Conservation (phyloP, 2,329 filamentous ascomycete genomes). For the Diplocarpon rosae region DNA sequence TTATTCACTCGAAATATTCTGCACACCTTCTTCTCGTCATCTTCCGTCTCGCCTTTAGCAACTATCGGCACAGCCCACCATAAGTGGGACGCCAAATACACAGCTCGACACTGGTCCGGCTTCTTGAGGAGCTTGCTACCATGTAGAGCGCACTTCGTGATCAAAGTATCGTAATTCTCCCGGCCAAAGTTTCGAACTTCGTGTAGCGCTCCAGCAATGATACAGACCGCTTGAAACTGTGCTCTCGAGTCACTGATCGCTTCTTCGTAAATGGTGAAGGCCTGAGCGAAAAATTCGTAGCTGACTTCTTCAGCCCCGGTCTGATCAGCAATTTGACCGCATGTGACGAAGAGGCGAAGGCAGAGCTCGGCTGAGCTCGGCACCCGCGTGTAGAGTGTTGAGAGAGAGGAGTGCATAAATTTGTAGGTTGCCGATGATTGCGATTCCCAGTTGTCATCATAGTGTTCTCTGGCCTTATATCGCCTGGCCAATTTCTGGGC, state of each 20-base stretch:
- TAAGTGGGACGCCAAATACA: constrained; percentile 90
- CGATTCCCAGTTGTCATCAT: constrained; percentile 61
- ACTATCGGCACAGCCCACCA: constrained; percentile 93
- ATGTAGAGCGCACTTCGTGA: constrained; percentile 94
- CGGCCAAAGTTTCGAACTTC: constrained; percentile 83
- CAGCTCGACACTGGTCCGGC: constrained; percentile 92
- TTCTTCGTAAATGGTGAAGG: constrained; percentile 96
- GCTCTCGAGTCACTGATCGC: constrained; percentile 90
- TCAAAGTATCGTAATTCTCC: constrained; percentile 97
- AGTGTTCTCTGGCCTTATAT: constrained; percentile 86
- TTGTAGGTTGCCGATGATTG: constrained; percentile 81
- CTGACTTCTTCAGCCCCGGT: constrained; percentile 89
- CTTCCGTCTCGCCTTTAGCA: constrained; percentile 70
- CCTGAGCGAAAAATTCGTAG: constrained; percentile 97
- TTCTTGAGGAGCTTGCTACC: constrained; percentile 96
- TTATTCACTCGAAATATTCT: not conserved
- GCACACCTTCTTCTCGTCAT: constrained; percentile 63
- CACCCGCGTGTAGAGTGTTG: constrained; percentile 77
- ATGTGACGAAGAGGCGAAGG: constrained; percentile 79
- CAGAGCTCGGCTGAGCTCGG: constrained; percentile 76
- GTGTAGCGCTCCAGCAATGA: constrained; percentile 82
- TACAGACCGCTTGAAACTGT: constrained; percentile 94
- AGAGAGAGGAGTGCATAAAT: constrained; percentile 84
- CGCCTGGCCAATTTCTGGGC: constrained; percentile 80
- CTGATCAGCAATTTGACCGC: constrained; percentile 86